phyloP scores from a whole-genome alignment of 352 stramenopile genomes.

The Pythium vanterpoolii region DNA sequence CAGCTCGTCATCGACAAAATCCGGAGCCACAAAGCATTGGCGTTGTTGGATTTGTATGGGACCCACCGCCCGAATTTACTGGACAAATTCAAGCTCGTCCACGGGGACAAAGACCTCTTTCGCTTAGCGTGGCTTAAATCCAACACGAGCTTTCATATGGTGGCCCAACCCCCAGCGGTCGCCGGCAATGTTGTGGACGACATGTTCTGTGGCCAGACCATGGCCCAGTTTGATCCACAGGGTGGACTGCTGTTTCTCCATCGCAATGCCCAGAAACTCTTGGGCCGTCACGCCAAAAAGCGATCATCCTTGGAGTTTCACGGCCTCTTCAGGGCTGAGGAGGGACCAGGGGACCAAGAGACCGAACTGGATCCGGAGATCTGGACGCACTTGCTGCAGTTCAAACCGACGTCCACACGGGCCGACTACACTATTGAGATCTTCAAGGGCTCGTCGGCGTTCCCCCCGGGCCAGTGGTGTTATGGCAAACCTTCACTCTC shows the following conservation, averaged over 20 bases:
- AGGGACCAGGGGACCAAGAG: neutral
- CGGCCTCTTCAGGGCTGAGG: neutral
- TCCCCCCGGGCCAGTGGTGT: slow-evolving; percentile 48
- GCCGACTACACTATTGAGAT: slow-evolving; percentile 54
- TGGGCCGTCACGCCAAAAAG: slow-evolving; percentile 27
- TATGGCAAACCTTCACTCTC: slow-evolving; percentile 40
- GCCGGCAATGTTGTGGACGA: slow-evolving; percentile 36
- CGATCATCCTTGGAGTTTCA: neutral
- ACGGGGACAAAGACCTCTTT: slow-evolving; percentile 82
- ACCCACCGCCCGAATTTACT: slow-evolving; percentile 61
- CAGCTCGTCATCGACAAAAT: slow-evolving; percentile 66
- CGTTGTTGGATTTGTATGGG: slow-evolving; percentile 61
- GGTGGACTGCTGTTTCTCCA: slow-evolving; percentile 67
- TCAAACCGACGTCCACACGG: slow-evolving; percentile 43
- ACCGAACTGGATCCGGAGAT: slow-evolving; percentile 36
- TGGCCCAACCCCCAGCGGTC: slow-evolving; percentile 42
- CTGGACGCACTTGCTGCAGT: slow-evolving; percentile 65
- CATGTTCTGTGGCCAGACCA: slow-evolving; percentile 70
- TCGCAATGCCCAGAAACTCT: slow-evolving; percentile 70
- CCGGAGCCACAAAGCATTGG: slow-evolving; percentile 33
- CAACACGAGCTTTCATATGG: slow-evolving; percentile 55
- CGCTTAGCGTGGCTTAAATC: slow-evolving; percentile 77
- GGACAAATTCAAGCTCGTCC: slow-evolving; percentile 51
- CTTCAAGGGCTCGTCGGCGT: slow-evolving; percentile 30
- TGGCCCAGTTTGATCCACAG: slow-evolving; percentile 61